Base-by-base conservation (phyloP, 1,284 basidiomycete genomes). In the Cryptococcus sp. region DNA sequence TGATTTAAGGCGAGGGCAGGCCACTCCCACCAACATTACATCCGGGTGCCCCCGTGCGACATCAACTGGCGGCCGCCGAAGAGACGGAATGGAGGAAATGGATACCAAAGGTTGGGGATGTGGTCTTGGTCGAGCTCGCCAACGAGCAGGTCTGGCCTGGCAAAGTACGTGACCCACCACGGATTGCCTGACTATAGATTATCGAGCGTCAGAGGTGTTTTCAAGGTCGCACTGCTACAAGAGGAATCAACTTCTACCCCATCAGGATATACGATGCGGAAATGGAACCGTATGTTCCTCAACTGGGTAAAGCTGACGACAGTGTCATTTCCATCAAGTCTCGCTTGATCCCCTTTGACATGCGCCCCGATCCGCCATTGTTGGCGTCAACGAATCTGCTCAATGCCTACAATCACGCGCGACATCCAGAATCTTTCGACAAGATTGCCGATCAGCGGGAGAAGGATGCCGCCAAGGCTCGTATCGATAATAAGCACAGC, bases 241-340 rank as follows among this genome's bases (percentile, higher is more conserved):
- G 69, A 14, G 72, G 72, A 0, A 67, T 67, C 47, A 69, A 73
- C 48, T 73, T 69, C 54, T 70, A 64, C 49, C 59, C 66, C 11
- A 62, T 73, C 14, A 57, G 72, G 18, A 61, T 73, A 22, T 73
- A 73, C 47, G 7, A 4, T 23, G 21, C 21, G 14, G 40, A 31
- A 28, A 2, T 28, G 14, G 36, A 45, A 16, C 18, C 21, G 37
- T 39, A 34, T 9, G 23, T 42, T 14, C 13, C 32, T 19, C 37
- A 22, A 14, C 19, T 41, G 19, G 18, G 39, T 9, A 14, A 25
- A 37, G 22, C 37, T 37, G 13, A 46, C 23, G 19, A 21, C 37
- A 72, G 70, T 25, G 56, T 59, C 5, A 50, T 69, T n/a, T 68
- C 69, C 10, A 56, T 73, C 32, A 73, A 73, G 56, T 63, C 69